These are phyloP conservation scores for Xylaria bambusicola DNA, from an alignment of 495 filamentous ascomycete genomes.

Conservation along the genomic window DNA sequence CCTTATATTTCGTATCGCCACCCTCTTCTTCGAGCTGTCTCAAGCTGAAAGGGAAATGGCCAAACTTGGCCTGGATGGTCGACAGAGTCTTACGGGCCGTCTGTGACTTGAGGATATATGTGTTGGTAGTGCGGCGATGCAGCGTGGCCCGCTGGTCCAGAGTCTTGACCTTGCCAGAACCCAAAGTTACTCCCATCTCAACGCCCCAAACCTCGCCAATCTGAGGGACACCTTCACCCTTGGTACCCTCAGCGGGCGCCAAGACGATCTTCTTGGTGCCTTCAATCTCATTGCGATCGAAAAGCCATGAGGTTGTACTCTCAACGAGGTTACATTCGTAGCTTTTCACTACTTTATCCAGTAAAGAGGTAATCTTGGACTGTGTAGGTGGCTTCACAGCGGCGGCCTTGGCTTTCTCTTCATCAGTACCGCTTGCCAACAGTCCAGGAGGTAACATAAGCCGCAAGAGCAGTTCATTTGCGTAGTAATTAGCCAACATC, in stretches of 20 bases:
- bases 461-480: slow-evolving; percentile 89
- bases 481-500: slow-evolving; percentile 87
- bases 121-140: slow-evolving; percentile 87
- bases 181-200: slow-evolving; percentile 88
- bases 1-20: slow-evolving; percentile 80
- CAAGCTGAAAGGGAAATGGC: slow-evolving; percentile 95
- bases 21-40: slow-evolving; percentile 92
- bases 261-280: slow-evolving; percentile 98
- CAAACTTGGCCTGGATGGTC: slow-evolving; percentile 94
- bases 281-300: slow-evolving; percentile 96
- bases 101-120: slow-evolving; percentile 86
- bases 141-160: slow-evolving; percentile 84
- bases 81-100: slow-evolving; percentile 87
- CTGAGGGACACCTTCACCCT: slow-evolving; percentile 88
- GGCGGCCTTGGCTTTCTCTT: slow-evolving; percentile 91
- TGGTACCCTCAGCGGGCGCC: slow-evolving; percentile 78
- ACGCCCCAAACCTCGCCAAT: slow-evolving; percentile 97
- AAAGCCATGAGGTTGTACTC: slow-evolving; percentile 95
- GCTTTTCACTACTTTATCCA: slow-evolving; percentile 88
- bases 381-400: slow-evolving; percentile 78
- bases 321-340: slow-evolving; percentile 95
- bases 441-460: slow-evolving; percentile 88
- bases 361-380: slow-evolving; percentile 75
- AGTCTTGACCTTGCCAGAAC: slow-evolving; percentile 91
- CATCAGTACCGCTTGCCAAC: slow-evolving; percentile 78